Evolutionary conservation across 1,139 yeast genomes (phyloP), one percentile per base, ranked within the genome.

Genomic region (Candida sp.): DNA sequence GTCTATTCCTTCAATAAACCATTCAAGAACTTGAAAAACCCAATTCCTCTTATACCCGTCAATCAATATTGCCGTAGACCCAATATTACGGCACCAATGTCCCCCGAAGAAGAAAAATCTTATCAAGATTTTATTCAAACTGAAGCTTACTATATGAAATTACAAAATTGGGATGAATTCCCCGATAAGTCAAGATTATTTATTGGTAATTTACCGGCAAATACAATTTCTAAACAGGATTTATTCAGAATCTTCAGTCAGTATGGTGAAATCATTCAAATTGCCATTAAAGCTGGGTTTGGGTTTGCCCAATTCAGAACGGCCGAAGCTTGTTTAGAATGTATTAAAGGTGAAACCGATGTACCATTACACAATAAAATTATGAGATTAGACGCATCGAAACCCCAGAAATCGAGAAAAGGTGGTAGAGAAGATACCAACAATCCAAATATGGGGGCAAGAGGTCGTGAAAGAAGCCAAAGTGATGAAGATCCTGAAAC

Each of bases 161-260:
- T 49, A 75, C 82, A 57, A 37, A 75, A 73, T 49, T 81, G 88
- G 80, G 87, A 82, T 44, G 79, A 79, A 41, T 85, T 83, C 53
- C 95, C 93, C 1, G 78, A 82, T 41, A 87, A 85, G 36, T 87
- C 95, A 52, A 75, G 97, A 57, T 66, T 90, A 39, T 90, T 89
- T 58, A 79, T 88, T 46, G 96, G 95, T 40, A 89, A 89, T 58
- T 68, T 90, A 47, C 93, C 96, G 2, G 80, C 86, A 7, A 86
- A 84, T 48, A 77, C 84, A 25, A 74, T 84, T 23, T 70, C 83
- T 8, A 87, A 87, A 52, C 82, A 79, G 48, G 87, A 85, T 49
- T 66, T 89, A 22, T 90, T 81, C 63, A 73, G 93, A 49, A 73
- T 88, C 11, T 87, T 85, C 58, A 68, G 75, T 43, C 78, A 77